Evolutionary conservation across 2,329 filamentous ascomycete genomes (phyloP).

Genomic region (Sporothrix pseudoabietina): DNA sequence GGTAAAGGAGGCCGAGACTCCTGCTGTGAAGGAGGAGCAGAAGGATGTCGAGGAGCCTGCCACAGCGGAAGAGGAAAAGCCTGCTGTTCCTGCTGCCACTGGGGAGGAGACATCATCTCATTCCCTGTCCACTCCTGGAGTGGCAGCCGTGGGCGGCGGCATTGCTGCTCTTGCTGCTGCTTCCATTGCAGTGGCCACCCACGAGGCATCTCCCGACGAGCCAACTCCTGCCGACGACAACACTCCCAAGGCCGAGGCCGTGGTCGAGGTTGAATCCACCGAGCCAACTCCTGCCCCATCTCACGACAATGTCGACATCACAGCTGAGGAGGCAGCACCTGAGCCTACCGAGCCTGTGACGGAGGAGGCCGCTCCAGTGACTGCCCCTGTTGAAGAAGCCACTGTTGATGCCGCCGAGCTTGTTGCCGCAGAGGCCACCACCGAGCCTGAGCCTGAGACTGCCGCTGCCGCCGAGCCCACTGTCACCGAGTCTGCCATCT

Average conservation of each 20-base stretch:
- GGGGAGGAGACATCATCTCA: neutral
- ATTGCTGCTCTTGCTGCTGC: constrained; percentile 1
- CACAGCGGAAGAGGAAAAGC: neutral
- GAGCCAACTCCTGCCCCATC: neutral
- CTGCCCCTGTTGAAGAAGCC: neutral
- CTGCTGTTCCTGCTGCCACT: neutral
- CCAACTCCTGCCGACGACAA: neutral
- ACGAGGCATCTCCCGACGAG: neutral
- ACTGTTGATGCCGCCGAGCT: neutral
- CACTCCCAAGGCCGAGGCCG: neutral
- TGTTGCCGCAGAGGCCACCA: neutral
- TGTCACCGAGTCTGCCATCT: neutral
- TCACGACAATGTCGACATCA: neutral
- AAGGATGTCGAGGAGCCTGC: neutral
- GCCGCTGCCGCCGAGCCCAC: neutral
- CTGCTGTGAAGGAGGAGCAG: neutral
- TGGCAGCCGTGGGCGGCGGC: neutral
- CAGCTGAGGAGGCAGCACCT: neutral
- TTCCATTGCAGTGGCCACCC: neutral
- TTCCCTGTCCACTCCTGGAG: neutral
- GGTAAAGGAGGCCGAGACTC: neutral
- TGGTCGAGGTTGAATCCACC: neutral
- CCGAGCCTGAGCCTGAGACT: neutral
- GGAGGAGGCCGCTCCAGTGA: neutral
- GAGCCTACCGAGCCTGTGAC: neutral